Evolutionary conservation across 2,329 filamentous ascomycete species (phyloP), one percentile per base, ranked within the genome.

Genomic region (Colletotrichum filicis): DNA sequence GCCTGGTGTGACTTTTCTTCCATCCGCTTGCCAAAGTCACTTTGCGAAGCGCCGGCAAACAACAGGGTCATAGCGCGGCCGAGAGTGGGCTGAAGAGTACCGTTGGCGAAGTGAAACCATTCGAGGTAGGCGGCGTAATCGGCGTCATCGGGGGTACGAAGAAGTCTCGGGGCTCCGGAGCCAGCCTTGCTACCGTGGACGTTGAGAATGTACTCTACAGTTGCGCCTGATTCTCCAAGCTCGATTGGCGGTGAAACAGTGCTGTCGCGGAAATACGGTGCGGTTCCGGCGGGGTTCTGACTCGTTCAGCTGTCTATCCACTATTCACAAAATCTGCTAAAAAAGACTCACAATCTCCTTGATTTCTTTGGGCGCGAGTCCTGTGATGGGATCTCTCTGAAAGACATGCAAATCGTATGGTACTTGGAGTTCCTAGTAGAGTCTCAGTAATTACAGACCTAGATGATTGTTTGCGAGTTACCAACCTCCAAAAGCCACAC

Each of bases 91-190:
- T 82, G 80, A 4, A 89, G 81, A 2, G 79, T 85, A 42, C 84
- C 84, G 76, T 89, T 87, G 9, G 84, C 82, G 78, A 86, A 92
- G 78, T 92, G 89, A 77, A 90, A 88, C 90, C 90, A 93, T 82
- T 90, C 92, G 1, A 93, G 77, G 75, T 90, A 93, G 63, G 91
- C 86, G 2, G 89, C 82, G 74, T 91, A 93, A 57, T 85, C 83
- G 19, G 84, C 79, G 63, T 89, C 80, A 26, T 73, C 66, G 42
- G 71, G 71, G 26, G 71, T 56, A 0, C 91, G 75, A 11, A 85
- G 81, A 0, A 93, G 81, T 14, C 79, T 81, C 6, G 89, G 89
- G 6, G 79, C 76, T 35, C 83, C 71, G 12, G 71, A 66, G 46
- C 71, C 71, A 37, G 57, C 7, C 28, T 71, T 73, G 60, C 60